phyloP scores from a whole-genome alignment of 345 rosid species.

The Cardamine chenopodiifolia region DNA sequence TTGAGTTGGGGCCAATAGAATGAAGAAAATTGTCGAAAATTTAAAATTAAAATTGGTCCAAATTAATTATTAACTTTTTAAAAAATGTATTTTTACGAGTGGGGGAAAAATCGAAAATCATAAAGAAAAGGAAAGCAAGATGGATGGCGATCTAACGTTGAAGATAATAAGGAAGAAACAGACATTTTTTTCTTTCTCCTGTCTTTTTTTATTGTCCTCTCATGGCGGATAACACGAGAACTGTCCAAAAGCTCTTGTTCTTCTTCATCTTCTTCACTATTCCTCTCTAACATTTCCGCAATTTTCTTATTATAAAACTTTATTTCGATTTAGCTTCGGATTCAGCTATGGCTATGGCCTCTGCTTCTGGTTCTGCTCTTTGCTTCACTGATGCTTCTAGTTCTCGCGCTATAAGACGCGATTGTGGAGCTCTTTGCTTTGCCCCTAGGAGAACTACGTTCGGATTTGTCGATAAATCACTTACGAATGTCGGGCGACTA shows the following conservation, averaged over 20 bases:
- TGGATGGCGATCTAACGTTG: conserved; percentile 45
- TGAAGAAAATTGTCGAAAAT: conserved; percentile 16
- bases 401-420: conserved; percentile 21
- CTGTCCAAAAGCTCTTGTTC: conserved; percentile 24
- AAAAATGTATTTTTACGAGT: neutral
- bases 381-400: conserved; percentile 39
- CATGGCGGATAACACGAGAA: conserved; percentile 46
- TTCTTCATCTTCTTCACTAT: conserved; percentile 24
- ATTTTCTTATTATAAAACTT: neutral
- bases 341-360: conserved; percentile 40
- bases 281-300: conserved; percentile 32
- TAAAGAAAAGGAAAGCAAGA: conserved; percentile 37
- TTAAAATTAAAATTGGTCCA: neutral
- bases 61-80: neutral
- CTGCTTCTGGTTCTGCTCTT: conserved; percentile 44
- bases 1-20: conserved; percentile 16
- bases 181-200: neutral
- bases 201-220: conserved; percentile 35
- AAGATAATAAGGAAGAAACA: conserved; percentile 38
- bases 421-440: conserved; percentile 23
- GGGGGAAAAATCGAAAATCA: neutral
- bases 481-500: conserved; percentile 13
- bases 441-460: conserved; percentile 14
- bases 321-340: neutral
- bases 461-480: conserved; percentile 37